Base-by-base conservation (phyloP, 2,329 filamentous ascomycete genomes). In the Alternaria burnsii region DNA sequence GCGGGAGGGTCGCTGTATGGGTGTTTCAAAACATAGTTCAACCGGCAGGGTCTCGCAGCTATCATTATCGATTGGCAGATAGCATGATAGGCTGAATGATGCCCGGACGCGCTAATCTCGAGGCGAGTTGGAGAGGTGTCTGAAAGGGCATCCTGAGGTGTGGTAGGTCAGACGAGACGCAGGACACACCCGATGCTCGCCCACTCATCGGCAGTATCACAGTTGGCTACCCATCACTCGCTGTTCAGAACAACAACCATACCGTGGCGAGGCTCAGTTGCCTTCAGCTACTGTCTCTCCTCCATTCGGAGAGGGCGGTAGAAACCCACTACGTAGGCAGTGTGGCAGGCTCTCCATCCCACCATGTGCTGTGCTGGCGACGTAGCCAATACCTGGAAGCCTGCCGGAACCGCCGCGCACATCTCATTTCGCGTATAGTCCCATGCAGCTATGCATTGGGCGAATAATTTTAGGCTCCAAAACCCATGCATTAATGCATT, bases 21-120 rank as follows among this genome's bases (percentile, higher is more conserved):
- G 65, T 65, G 73, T 77, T 77, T 78, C 68, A 68, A 75, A 78
- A 78, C 74, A 68, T 65, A 68, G 63, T 63, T 61, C 58, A 71
- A 62, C 63, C 46, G 44, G 22, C 73, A 73, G 72, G 72, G 70
- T 65, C 67, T 43, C 71, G 61, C 67, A 74, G 72, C 52, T 77
- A 77, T 76, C 75, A 72, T 68, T 56, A 78, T 78, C 75, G 75
- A 78, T 78, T 78, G 75, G 75, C 69, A 69, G 58, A 60, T 60
- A 59, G 46, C 70, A 51, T 55, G 75, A 72, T 76, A 76, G 73
- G 73, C 73, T 74, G 69, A 69, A 61, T 59, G 53, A 59, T 61
- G 18, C 62, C 64, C 58, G 57, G 69, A 58, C 55, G 69, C 70
- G 59, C 60, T 70, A 68, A 69, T 67, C 60, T 56, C 51, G 58